Evolutionary conservation across 2,329 filamentous ascomycete genomes (phyloP).

Genomic region (Claviceps maximensis): DNA sequence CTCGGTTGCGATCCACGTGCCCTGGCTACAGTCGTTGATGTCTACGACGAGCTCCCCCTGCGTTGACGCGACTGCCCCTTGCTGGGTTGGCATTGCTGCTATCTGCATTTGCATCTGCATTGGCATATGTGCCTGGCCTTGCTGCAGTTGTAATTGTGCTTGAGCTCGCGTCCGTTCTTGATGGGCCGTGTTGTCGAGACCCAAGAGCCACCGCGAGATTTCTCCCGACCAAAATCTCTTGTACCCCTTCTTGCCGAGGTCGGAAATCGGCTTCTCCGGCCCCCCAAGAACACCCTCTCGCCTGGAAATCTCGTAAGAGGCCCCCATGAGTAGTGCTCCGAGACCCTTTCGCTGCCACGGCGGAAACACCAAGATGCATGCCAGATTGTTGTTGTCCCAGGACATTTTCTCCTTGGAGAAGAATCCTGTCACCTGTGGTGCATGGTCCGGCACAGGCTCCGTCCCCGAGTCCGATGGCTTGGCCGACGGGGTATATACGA

Average conservation of each 20-base stretch:
- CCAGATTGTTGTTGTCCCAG: slow-evolving; percentile 96
- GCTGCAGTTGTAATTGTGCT: not conserved
- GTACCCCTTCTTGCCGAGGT: slow-evolving; percentile 73
- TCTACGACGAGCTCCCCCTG: slow-evolving; percentile 42
- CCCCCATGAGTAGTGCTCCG: slow-evolving; percentile 78
- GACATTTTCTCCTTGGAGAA: slow-evolving; percentile 98
- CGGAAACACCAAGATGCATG: slow-evolving; percentile 90
- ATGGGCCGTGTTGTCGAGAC: slow-evolving; percentile 23
- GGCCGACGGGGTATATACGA: slow-evolving; percentile 53
- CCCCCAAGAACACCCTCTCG: slow-evolving; percentile 76
- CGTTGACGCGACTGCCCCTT: not conserved
- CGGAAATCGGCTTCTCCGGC: slow-evolving; percentile 85
- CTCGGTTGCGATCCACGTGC: slow-evolving; percentile 73
- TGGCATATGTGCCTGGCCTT: not conserved
- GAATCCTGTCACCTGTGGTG: slow-evolving; percentile 63
- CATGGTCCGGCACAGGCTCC: slow-evolving; percentile 4
- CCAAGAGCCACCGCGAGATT: slow-evolving; percentile 56
- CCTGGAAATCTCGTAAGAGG: slow-evolving; percentile 82
- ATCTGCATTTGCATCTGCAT: not conserved
- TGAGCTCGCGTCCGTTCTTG: not conserved
- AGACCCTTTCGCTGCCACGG: slow-evolving; percentile 89
- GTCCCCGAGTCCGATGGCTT: slow-evolving; percentile 7
- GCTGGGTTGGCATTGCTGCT: not conserved
- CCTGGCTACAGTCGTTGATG: slow-evolving; percentile 57
- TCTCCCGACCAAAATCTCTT: slow-evolving; percentile 75